Percentiles rank a stretch among this genome's conserved stretches.
These are phyloP conservation scores for Colletotrichum neosansevieriae DNA, from an alignment of 2,329 filamentous ascomycete genomes.

Conservation along the genomic window DNA sequence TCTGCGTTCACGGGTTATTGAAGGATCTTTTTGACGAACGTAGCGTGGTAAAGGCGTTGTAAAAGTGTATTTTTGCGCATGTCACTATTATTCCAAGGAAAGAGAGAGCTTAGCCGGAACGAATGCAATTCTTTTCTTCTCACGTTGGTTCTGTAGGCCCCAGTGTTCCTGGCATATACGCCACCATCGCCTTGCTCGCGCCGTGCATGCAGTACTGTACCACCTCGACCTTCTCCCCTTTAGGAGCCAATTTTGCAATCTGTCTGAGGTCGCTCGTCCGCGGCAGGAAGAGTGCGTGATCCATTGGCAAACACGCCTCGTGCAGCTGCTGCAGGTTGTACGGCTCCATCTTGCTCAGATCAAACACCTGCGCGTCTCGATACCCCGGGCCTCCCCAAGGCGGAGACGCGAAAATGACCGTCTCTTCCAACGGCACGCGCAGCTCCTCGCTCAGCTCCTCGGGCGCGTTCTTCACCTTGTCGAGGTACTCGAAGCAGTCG, in stretches of 20 bases:
- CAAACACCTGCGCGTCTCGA: constrained; percentile 76
- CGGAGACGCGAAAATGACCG: constrained; percentile 68
- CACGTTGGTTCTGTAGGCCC: neutral
- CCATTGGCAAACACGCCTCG: constrained; percentile 68
- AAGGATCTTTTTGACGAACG: constrained; percentile 84
- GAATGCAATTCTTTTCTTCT: neutral
- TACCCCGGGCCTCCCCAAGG: constrained; percentile 72
- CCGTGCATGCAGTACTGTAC: constrained; percentile 94
- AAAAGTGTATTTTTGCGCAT: constrained; percentile 40
- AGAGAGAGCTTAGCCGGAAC: constrained; percentile 4
- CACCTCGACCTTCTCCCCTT: constrained; percentile 73
- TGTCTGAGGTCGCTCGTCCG: constrained; percentile 86
- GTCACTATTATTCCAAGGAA: neutral
- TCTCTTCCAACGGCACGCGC: constrained; percentile 54
- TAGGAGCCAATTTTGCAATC: constrained; percentile 70
- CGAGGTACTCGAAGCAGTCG: constrained; percentile 84
- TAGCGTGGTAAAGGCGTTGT: constrained; percentile 72
- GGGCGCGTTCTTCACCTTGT: constrained; percentile 54
- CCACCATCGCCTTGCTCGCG: constrained; percentile 85
- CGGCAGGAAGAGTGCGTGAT: constrained; percentile 83
- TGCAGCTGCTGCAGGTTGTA: constrained; percentile 78
- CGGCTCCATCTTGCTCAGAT: constrained; percentile 87
- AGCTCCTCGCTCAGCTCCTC: constrained; percentile 54
- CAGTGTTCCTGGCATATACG: constrained; percentile 63
- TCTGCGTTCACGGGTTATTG: constrained; percentile 73